Conservation (phyloP, 768 basidiomycete species). For the Holtermannia corniformis region DNA sequence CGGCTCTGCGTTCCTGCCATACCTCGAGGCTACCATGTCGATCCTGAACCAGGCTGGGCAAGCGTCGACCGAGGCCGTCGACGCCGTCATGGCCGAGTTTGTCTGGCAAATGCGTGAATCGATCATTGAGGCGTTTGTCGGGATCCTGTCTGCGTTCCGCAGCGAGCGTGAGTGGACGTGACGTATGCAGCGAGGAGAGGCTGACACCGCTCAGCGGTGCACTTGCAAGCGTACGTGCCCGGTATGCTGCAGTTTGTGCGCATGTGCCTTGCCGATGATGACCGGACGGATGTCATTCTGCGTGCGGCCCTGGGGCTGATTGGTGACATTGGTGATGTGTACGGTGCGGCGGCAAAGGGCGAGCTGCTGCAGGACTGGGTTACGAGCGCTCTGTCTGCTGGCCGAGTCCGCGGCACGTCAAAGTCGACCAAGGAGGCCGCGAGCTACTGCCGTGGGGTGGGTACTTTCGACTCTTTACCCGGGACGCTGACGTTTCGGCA, state of each 20-base stretch:
- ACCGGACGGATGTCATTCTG: constrained; percentile 66
- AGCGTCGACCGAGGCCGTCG: constrained; percentile 61
- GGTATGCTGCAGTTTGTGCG: constrained; percentile 67
- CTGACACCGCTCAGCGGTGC: constrained; percentile 41
- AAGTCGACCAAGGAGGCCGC: constrained; percentile 24
- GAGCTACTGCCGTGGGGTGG: constrained; percentile 28
- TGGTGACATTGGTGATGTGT: constrained; percentile 86
- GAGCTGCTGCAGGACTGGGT: constrained; percentile 68
- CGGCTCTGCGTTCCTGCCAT: constrained; percentile 75
- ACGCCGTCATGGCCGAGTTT: constrained; percentile 69
- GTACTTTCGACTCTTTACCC: constrained; percentile 1
- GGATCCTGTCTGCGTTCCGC: constrained; percentile 80
- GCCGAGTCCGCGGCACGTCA: constrained; percentile 13
- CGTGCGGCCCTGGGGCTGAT: constrained; percentile 73
- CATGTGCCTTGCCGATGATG: constrained; percentile 68
- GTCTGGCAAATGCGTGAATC: constrained; percentile 82
- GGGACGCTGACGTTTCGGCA: background rate
- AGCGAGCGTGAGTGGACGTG: constrained; percentile 55
- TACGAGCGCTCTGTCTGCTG: constrained; percentile 41
- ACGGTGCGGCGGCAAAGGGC: constrained; percentile 69
- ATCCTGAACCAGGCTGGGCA: constrained; percentile 85
- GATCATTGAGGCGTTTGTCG: constrained; percentile 93
- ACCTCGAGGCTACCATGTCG: constrained; percentile 77
- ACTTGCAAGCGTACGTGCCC: constrained; percentile 61
- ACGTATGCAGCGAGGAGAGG: background rate